Conservation (phyloP, 306 rosid species). For the Alnus glutinosa region DNA sequence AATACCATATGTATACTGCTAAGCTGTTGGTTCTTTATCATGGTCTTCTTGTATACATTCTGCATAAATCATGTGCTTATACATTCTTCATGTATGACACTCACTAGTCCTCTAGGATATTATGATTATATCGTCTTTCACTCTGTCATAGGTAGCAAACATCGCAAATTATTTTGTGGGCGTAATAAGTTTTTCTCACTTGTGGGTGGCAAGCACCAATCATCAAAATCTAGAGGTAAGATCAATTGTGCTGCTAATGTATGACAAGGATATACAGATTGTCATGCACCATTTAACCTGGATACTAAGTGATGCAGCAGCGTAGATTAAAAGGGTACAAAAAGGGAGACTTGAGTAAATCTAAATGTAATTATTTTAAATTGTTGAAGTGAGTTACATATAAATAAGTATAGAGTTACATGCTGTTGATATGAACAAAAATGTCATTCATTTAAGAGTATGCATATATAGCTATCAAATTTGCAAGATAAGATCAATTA, state of each 20-base stretch:
- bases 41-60: neutral
- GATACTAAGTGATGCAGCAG: neutral
- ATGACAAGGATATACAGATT: too few relatives aligned
- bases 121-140: conserved; percentile 14
- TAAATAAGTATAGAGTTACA: neutral
- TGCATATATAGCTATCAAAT: neutral
- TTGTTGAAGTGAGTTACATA: neutral
- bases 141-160: conserved; percentile 40
- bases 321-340: neutral
- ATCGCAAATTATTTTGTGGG: conserved; percentile 41
- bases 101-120: conserved; percentile 14
- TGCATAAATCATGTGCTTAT: conserved; percentile 19
- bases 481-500: neutral
- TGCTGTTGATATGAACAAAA: neutral
- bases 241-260: neutral
- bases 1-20: neutral
- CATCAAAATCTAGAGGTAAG: conserved; percentile 38
- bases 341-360: neutral
- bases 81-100: neutral
- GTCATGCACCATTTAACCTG: neutral
- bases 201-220: conserved; percentile 33
- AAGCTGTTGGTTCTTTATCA: neutral
- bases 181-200: conserved; percentile 46
- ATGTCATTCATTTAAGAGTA: neutral
- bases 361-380: neutral